A percentile compares a stretch with the other conserved stretches of the same genome.
Evolutionary conservation across 306 rosid genomes (phyloP).

Genomic region (Begonia masoniana): DNA sequence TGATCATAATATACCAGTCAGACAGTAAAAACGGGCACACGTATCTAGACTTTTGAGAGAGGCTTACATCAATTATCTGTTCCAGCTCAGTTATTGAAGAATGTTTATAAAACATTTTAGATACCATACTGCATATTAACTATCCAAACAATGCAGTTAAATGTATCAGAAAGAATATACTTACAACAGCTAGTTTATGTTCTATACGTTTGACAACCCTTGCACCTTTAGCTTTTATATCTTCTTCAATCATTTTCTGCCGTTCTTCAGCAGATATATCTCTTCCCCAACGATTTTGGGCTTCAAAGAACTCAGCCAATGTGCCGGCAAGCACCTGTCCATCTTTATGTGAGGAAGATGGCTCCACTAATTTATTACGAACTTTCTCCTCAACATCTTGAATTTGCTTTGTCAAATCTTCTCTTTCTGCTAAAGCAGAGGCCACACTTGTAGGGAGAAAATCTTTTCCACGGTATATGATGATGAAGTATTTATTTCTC

Average conservation of each 20-base stretch:
- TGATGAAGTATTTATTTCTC: constrained; percentile 80
- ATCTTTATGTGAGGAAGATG: constrained; percentile 26
- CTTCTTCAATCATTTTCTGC: constrained; percentile 69
- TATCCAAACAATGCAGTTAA: not conserved
- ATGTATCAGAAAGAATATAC: constrained; percentile 14
- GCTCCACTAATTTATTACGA: constrained; percentile 27
- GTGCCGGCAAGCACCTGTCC: constrained; percentile 67
- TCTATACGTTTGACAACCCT: constrained; percentile 59
- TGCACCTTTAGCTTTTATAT: constrained; percentile 39
- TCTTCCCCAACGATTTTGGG: constrained; percentile 75
- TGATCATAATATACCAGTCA: no score
- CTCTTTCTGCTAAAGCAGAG: constrained; percentile 65
- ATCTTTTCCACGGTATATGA: constrained; percentile 88
- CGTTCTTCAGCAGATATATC: constrained; percentile 62
- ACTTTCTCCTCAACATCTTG: constrained; percentile 73
- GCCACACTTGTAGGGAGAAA: constrained; percentile 81
- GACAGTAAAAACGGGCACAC: no score
- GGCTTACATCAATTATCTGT: no score
- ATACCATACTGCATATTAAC: no score
- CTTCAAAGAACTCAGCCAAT: constrained; percentile 76
- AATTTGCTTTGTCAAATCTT: constrained; percentile 50
- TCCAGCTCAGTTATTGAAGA: no score
- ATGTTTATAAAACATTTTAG: no score
- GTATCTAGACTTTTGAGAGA: no score
- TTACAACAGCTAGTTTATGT: constrained; percentile 54